Evolutionary conservation across 768 basidiomycete genomes (phyloP), one percentile per base, ranked within the genome.

Genomic region (Ephemerocybe angulata): DNA sequence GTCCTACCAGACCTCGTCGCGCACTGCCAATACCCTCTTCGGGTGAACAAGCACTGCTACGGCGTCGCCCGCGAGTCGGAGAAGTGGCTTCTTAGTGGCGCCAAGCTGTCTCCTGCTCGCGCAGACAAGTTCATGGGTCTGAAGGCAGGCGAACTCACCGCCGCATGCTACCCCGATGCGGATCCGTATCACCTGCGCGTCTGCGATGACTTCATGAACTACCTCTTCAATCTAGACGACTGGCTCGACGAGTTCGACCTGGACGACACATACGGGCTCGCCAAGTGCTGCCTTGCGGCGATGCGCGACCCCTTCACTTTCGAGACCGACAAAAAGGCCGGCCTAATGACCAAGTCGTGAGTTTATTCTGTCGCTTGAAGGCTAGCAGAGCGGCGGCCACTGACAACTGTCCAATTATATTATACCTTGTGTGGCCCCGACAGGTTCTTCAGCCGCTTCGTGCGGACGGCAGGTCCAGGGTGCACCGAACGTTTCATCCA

Each of bases 391-490:
- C n/a, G n/a, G n/a, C n/a, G n/a, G n/a, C n/a, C n/a, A n/a, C n/a
- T n/a, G n/a, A n/a, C n/a, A n/a, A n/a, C n/a, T n/a, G n/a, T n/a
- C n/a, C n/a, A n/a, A n/a, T n/a, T n/a, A n/a, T n/a, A 31, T 11
- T 31, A 2, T 33, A 11, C 46, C 15, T 2, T 49, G 42, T 22
- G 21, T 22, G 42, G 17, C 10, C 31, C 21, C 19, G 27, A 19
- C 24, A 91, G 89, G 59, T 87, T 83, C 62, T 88, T 85, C 82
- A 68, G 66, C 50, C 86, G 89, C 25, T 77, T 84, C 54, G 76
- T 85, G 31, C 64, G 64, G 35, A 79, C 76, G 15, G 84, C 80
- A 2, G 74, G 80, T 0, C 76, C 77, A 5, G 84, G 84, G 3
- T 75, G 76, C 7, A 81, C 84, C 60, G 77, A 72, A 30, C 85